Evolutionary conservation across 495 filamentous ascomycete species (phyloP).

Genomic region (Immersiella caudata): DNA sequence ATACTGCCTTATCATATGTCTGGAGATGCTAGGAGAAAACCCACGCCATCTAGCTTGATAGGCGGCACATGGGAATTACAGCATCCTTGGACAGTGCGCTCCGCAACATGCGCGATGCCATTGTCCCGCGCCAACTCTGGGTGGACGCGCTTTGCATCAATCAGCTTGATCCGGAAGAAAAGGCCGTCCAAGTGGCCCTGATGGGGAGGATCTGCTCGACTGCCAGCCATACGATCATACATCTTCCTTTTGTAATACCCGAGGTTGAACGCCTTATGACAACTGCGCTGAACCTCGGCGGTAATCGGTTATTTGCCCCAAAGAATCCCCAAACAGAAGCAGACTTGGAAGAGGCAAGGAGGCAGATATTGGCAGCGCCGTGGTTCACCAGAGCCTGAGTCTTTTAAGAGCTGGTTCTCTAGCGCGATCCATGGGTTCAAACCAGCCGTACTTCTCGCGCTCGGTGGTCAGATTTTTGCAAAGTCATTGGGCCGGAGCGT

Average conservation of each 20-base stretch:
- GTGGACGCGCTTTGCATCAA: constrained; percentile 1
- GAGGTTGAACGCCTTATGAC: neutral
- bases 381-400: constrained; percentile 8
- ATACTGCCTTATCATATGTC: neutral
- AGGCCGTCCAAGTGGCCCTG: neutral
- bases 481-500: neutral
- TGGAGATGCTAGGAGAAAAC: neutral
- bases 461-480: neutral
- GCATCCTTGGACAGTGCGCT: neutral
- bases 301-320: neutral
- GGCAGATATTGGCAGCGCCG: neutral
- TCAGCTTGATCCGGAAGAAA: neutral
- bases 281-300: neutral
- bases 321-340: neutral
- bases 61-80: neutral
- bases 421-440: neutral
- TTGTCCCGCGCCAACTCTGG: neutral
- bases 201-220: constrained; percentile 7
- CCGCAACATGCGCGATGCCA: neutral
- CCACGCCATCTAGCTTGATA: neutral
- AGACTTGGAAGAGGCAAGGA: neutral
- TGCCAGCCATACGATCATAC: constrained; percentile 2
- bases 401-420: constrained; percentile 1
- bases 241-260: neutral
- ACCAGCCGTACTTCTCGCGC: neutral